Base-by-base conservation (phyloP, 495 filamentous ascomycete species). In the Baudoinia panamericana region DNA sequence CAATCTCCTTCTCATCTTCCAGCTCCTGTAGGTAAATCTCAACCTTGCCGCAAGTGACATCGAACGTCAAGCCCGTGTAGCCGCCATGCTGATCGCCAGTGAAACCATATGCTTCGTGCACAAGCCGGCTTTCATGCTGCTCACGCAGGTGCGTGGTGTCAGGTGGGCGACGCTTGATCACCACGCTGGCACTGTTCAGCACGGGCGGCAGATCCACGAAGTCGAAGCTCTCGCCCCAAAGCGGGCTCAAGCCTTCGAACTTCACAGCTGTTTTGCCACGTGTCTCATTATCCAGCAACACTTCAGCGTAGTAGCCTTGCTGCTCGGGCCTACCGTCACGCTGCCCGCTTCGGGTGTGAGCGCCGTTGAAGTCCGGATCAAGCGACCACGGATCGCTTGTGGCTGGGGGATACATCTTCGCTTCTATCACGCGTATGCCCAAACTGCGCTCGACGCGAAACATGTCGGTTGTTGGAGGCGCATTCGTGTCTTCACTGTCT, bases 161-260 rank as follows among this genome's bases (percentile, higher is more conserved):
- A 1, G 61, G 62, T 37, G 76, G 69, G n/a, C 77, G 57, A 48
- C 70, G 74, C 57, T 93, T 97, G 34, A 97, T 59, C 2, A 88
- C 66, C 36, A 97, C 69, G n/a, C 79, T 82, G 7, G 82, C 71
- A 52, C 75, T 82, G 7, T 82, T 86, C 26, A 92, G 56, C 7
- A 82, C 70, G 0, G 83, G 69, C 2, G 90, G 85, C 12, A 97
- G 68, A 60, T 95, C 87, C 28, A 65, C 63, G 54, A 95, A 94
- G 32, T 81, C 74, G 51, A 84, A 87, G 29, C 88, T 85, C 63
- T 96, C 90, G 21, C 86, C 70, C 90, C 92, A 99, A 49, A 96
- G 93, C 0, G 86, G 90, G 53, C 76, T 84, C 36, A 72, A 75
- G 11, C 81, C 87, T 40, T 84, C 81, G 43, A 71, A 68, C 59